Evolutionary conservation across 805 yeast genomes (phyloP).

Genomic region (Trichomonascus vanleenenianus): DNA sequence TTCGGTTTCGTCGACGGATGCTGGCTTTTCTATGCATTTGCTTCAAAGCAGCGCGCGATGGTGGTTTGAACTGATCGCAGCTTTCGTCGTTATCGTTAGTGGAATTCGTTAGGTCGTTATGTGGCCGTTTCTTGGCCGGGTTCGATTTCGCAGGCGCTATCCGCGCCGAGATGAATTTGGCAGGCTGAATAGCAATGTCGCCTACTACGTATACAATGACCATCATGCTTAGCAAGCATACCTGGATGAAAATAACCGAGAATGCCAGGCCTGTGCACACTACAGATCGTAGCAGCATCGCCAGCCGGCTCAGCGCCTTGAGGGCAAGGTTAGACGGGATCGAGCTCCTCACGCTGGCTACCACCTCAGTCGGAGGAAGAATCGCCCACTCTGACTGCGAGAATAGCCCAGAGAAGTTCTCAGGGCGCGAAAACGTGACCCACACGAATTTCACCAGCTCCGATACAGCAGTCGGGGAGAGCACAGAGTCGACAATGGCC

Average conservation of each 20-base stretch:
- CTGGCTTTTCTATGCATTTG: not conserved
- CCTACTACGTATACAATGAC: conserved; percentile 16
- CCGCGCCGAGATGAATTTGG: not conserved
- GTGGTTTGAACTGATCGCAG: too few relatives aligned
- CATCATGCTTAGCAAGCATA: conserved; percentile 15
- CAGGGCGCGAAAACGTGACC: conserved; percentile 18
- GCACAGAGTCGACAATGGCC: conserved; percentile 5
- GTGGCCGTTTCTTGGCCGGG: not conserved
- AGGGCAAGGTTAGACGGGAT: conserved; percentile 3
- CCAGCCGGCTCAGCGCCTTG: conserved; percentile 2
- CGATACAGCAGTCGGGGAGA: conserved; percentile 4
- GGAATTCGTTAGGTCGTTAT: too few relatives aligned
- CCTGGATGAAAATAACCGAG: conserved; percentile 13
- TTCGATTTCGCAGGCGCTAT: too few relatives aligned
- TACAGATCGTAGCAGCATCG: conserved; percentile 3
- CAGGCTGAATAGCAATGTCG: conserved; percentile 13
- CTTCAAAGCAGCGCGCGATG: too few relatives aligned
- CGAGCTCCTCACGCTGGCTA: conserved; percentile 1
- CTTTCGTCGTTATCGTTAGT: too few relatives aligned
- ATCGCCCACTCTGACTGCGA: conserved; percentile 2
- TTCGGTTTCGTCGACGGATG: not conserved
- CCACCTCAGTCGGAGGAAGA: conserved; percentile 17
- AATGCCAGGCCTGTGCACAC: conserved; percentile 12
- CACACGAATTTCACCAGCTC: conserved; percentile 15
- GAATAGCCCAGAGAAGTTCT: conserved; percentile 7